Evolutionary conservation across 129 eudicot species (phyloP).

Genomic region (Tagetes patula): DNA sequence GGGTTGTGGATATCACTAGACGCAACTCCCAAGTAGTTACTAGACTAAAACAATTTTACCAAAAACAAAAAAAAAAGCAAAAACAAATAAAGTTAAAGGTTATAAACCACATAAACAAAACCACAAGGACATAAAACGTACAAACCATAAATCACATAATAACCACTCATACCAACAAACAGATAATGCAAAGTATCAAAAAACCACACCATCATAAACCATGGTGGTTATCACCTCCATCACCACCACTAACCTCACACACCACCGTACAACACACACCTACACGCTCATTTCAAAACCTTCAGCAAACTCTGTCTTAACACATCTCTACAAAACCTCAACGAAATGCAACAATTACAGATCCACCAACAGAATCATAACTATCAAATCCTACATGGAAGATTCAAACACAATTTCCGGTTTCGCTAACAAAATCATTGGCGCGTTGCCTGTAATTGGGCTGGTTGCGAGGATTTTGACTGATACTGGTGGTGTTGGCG

Average conservation of each 20-base stretch:
- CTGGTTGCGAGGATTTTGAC: slow-evolving; percentile 73
- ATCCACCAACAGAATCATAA: slow-evolving; percentile 36
- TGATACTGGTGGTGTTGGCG: slow-evolving; percentile 96
- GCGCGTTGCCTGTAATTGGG: slow-evolving; percentile 84
- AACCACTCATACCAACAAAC: slow-evolving; percentile 19
- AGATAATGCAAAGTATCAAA: slow-evolving; percentile 36
- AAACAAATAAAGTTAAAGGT: neutral
- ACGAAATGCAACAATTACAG: slow-evolving; percentile 30
- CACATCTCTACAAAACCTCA: slow-evolving; percentile 42
- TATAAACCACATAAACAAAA: neutral
- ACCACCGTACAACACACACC: slow-evolving; percentile 31
- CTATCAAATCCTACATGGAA: slow-evolving; percentile 75
- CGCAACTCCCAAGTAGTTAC: too few relatives aligned
- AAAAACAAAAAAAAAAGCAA: neutral
- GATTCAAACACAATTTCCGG: slow-evolving; percentile 64
- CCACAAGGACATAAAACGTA: slow-evolving; percentile 8
- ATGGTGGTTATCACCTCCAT: slow-evolving; percentile 71
- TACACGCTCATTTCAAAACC: slow-evolving; percentile 44
- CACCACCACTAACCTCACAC: slow-evolving; percentile 38
- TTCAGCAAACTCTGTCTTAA: slow-evolving; percentile 41
- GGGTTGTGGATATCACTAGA: too few relatives aligned
- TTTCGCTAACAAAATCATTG: slow-evolving; percentile 67
- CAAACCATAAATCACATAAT: slow-evolving; percentile 17
- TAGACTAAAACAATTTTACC: neutral
- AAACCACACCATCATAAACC: slow-evolving; percentile 29